Percentiles rank a stretch among this genome's conserved stretches.
Conservation (phyloP, 202 grass and related monocot genomes). For the Cymbopogon flexuosus region DNA sequence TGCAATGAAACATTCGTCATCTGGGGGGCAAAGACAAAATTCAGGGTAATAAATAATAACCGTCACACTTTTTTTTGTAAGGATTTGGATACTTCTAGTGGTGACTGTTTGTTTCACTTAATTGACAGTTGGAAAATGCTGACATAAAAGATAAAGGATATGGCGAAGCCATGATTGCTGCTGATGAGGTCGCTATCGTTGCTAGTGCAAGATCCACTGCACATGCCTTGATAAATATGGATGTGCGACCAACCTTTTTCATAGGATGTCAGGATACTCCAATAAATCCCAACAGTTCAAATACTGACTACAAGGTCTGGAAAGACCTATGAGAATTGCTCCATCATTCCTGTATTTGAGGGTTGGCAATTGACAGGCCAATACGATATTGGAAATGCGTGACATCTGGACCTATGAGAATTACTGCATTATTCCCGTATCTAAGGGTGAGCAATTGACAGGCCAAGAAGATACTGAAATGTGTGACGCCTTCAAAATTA, state of each 20-base stretch:
- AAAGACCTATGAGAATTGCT: conserved; percentile 61
- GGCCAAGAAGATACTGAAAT: background rate
- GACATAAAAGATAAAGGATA: conserved; percentile 77
- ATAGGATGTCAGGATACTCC: conserved; percentile 74
- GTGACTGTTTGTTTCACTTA: conserved; percentile 10
- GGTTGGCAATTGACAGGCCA: background rate
- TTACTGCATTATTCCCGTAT: background rate
- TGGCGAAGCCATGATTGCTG: conserved; percentile 61
- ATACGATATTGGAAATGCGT: background rate
- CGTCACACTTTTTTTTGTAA: background rate
- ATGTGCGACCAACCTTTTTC: conserved; percentile 65
- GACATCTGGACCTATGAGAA: background rate
- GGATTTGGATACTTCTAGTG: conserved; percentile 6
- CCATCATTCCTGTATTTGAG: background rate
- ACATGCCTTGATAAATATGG: conserved; percentile 90
- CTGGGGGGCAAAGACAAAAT: conserved; percentile 92
- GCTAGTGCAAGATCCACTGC: conserved; percentile 72
- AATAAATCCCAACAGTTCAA: conserved; percentile 72
- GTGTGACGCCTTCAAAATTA: conserved; percentile 1
- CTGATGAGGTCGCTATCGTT: conserved; percentile 68
- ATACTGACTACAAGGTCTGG: conserved; percentile 86
- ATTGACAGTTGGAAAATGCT: conserved; percentile 67
- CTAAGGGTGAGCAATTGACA: background rate
- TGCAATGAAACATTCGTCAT: conserved; percentile 93
- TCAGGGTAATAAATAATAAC: conserved; percentile 51